A percentile compares a stretch with the other conserved stretches of the same genome.
Conservation (phyloP, 2,329 filamentous ascomycete genomes). For the Colletotrichum lindemuthianum region DNA sequence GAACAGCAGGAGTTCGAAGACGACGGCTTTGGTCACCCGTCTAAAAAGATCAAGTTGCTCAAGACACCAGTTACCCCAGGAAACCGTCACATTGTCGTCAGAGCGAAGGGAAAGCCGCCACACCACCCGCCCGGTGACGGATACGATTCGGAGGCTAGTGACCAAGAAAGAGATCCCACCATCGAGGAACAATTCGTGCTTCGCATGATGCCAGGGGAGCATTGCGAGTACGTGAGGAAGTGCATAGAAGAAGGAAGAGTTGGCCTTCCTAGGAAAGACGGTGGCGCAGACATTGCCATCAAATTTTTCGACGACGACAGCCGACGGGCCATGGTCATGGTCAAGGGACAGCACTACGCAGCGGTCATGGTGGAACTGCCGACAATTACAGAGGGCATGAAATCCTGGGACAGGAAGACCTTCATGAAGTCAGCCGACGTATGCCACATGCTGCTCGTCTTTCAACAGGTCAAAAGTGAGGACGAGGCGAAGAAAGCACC, state of each 20-base stretch:
- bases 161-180: conserved; percentile 85
- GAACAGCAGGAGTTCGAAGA: conserved; percentile 65
- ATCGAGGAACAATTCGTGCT: conserved; percentile 92
- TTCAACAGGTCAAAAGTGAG: conserved; percentile 73
- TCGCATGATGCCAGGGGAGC: conserved; percentile 86
- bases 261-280: conserved; percentile 69
- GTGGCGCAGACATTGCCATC: conserved; percentile 81
- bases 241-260: conserved; percentile 82
- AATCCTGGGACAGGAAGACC: conserved; percentile 88
- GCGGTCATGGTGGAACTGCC: conserved; percentile 85
- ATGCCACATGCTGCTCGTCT: conserved; percentile 87
- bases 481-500: conserved; percentile 72
- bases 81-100: conserved; percentile 57
- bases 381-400: conserved; percentile 89
- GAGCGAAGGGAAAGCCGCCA: conserved; percentile 74
- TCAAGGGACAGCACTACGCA: conserved; percentile 78
- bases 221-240: conserved; percentile 84
- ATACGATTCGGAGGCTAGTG: conserved; percentile 95
- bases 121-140: conserved; percentile 82
- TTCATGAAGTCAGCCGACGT: conserved; percentile 92
- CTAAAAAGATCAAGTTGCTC: conserved; percentile 66
- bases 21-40: conserved; percentile 51
- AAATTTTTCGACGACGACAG: conserved; percentile 82
- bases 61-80: conserved; percentile 46
- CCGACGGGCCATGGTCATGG: conserved; percentile 76